Conservation (phyloP, 75 land plant species). For the Chamaecyparis obtusa region DNA sequence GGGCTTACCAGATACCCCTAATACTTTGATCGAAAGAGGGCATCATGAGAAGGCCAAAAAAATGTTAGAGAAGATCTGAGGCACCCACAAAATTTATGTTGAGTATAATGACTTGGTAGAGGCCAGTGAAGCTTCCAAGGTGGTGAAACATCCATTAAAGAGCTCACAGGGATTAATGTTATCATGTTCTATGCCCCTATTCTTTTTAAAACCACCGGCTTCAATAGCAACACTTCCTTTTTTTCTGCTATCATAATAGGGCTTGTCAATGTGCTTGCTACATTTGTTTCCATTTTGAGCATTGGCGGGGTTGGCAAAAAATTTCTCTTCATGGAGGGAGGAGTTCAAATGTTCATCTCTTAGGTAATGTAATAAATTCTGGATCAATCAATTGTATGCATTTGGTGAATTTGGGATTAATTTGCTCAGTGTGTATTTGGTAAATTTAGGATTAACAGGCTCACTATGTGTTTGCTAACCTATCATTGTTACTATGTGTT, state of each 20-base stretch:
- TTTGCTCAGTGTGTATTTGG: too few relatives aligned
- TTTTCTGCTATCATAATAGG: constrained; percentile 56
- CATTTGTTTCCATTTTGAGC: constrained; percentile 39
- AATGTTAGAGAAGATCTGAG: too few relatives aligned
- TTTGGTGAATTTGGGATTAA: too few relatives aligned
- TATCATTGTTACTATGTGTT: too few relatives aligned
- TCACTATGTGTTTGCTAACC: too few relatives aligned
- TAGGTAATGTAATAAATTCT: too few relatives aligned
- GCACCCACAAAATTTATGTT: too few relatives aligned
- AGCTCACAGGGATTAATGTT: constrained; percentile 54
- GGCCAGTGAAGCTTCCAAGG: constrained; percentile 58
- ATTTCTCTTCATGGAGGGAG: constrained; percentile 51
- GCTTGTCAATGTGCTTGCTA: constrained; percentile 43
- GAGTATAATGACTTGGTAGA: constrained; percentile 54
- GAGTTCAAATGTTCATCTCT: constrained; percentile 51
- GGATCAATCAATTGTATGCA: too few relatives aligned
- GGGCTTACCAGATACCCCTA: constrained; percentile 75
- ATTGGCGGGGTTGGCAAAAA: constrained; percentile 43
- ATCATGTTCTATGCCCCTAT: constrained; percentile 70
- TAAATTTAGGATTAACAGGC: too few relatives aligned
- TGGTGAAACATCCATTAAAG: constrained; percentile 60
- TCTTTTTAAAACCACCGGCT: constrained; percentile 47
- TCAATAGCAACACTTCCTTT: constrained; percentile 39
- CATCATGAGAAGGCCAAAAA: too few relatives aligned
- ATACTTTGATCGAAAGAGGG: too few relatives aligned